Evolutionary conservation across 2,329 filamentous ascomycete species (phyloP).

Genomic region (Clonostachys sp.): DNA sequence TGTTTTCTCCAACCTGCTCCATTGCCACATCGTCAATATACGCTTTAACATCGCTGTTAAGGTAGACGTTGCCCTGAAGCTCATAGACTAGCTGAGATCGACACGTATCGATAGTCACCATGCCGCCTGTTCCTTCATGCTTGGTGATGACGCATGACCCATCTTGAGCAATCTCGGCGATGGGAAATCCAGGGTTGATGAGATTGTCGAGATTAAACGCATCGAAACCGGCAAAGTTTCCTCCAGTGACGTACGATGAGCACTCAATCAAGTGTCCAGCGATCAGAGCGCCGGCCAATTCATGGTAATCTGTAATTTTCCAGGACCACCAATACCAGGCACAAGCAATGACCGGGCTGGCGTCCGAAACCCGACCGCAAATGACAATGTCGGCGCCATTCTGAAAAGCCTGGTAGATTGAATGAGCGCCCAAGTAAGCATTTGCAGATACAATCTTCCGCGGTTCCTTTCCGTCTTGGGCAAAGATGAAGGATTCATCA

Average conservation of each 20-base stretch:
- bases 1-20: constrained; percentile 28
- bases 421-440: constrained; percentile 45
- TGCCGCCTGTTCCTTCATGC: constrained; percentile 22
- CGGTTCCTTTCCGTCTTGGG: constrained; percentile 18
- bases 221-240: constrained; percentile 46
- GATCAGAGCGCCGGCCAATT: constrained; percentile 44
- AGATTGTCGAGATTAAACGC: constrained; percentile 12
- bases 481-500: constrained; percentile 27
- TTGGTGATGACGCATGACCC: constrained; percentile 27
- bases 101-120: constrained; percentile 25
- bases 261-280: constrained; percentile 52
- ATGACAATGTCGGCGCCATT: constrained; percentile 41
- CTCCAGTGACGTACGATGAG: constrained; percentile 46
- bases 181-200: constrained; percentile 24
- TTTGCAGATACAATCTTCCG: constrained; percentile 19
- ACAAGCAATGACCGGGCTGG: constrained; percentile 48
- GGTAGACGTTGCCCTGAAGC: constrained; percentile 35
- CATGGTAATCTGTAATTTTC: constrained; percentile 46
- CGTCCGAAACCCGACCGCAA: constrained; percentile 42
- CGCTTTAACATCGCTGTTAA: constrained; percentile 37
- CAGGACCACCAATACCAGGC: constrained; percentile 53
- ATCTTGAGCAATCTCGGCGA: constrained; percentile 25
- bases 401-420: constrained; percentile 35
- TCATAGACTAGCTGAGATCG: constrained; percentile 37
- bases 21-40: constrained; percentile 32